phyloP scores from a whole-genome alignment of 148 eudicot genomes.

The Rhododendron ovatum region DNA sequence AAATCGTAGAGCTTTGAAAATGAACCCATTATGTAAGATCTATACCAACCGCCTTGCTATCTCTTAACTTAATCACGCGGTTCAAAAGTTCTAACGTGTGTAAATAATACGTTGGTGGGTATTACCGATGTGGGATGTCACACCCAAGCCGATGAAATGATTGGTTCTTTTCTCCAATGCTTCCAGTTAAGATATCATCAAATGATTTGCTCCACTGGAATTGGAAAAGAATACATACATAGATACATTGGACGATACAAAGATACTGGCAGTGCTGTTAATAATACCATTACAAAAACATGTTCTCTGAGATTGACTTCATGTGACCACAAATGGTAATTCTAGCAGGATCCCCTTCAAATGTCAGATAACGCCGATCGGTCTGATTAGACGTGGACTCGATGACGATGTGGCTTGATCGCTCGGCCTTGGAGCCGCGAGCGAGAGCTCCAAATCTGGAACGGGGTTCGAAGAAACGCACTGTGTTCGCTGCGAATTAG shows the following conservation, averaged over 20 bases:
- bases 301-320: neutral
- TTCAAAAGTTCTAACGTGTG: no score
- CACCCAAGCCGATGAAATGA: neutral
- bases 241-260: neutral
- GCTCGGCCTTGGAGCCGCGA: slow-evolving; percentile 20
- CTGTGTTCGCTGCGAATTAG: slow-evolving; percentile 11
- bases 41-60: neutral
- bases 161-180: neutral
- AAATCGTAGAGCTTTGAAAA: neutral
- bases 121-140: neutral
- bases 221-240: neutral
- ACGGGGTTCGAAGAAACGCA: slow-evolving; percentile 11
- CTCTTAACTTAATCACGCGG: neutral
- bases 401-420: slow-evolving; percentile 24
- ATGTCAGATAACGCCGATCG: slow-evolving; percentile 31
- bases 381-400: slow-evolving; percentile 22
- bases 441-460: slow-evolving; percentile 44
- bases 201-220: neutral
- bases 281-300: neutral
- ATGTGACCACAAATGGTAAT: neutral
- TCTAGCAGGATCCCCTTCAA: neutral
- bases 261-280: neutral
- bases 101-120: neutral
- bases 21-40: neutral
- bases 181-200: neutral